phyloP scores from a whole-genome alignment of 495 filamentous ascomycete genomes.

The Amphirosellinia nigrospora region DNA sequence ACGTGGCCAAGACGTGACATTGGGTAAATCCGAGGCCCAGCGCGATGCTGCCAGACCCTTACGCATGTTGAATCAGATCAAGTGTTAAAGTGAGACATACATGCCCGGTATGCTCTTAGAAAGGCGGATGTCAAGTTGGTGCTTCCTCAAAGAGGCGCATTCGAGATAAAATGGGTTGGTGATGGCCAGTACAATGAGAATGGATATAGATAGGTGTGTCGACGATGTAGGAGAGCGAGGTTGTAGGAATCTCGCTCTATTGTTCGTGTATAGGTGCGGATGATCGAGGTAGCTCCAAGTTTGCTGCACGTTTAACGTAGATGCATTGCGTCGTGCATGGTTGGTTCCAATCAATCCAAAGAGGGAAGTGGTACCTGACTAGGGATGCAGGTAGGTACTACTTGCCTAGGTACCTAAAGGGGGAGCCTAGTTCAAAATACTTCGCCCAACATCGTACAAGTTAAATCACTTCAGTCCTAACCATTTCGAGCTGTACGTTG shows the following conservation, averaged over 20 bases:
- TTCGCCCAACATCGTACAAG: too few species aligned
- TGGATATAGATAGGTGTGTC: background rate
- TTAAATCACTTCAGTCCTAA: too few species aligned
- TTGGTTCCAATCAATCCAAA: too few species aligned
- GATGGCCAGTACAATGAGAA: background rate
- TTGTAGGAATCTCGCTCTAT: background rate
- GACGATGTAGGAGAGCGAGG: background rate
- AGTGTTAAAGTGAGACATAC: background rate
- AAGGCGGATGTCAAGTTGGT: too few species aligned
- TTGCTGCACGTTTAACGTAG: background rate
- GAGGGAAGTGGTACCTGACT: too few species aligned
- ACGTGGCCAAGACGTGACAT: conserved; percentile 3
- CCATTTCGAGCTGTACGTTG: too few species aligned
- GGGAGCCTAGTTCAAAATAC: too few species aligned
- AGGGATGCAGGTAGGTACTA: too few species aligned
- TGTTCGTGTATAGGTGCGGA: background rate
- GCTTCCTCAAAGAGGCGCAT: background rate
- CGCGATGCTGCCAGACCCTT: conserved; percentile 25
- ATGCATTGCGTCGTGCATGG: background rate
- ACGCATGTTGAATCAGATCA: background rate
- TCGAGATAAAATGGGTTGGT: background rate
- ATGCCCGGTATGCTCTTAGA: background rate
- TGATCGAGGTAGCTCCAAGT: background rate
- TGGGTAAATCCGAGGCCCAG: conserved; percentile 19
- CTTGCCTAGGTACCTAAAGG: too few species aligned